These are phyloP conservation scores for Cupressus sempervirens DNA, from an alignment of 75 land plant genomes.

Conservation along the genomic window DNA sequence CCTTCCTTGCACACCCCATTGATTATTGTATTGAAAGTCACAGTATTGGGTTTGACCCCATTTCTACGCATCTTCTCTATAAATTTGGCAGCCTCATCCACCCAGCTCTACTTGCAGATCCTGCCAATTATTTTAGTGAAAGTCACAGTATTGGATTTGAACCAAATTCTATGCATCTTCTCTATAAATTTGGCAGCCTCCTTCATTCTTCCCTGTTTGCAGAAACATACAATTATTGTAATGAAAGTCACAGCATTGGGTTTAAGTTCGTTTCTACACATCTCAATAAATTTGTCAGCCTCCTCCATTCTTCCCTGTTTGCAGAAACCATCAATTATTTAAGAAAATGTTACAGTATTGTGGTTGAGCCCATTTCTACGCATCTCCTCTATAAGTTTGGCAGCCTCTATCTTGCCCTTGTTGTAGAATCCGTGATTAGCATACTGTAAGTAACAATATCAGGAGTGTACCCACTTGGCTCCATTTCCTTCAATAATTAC, in stretches of 20 bases:
- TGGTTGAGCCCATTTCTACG: no score
- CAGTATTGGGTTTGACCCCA: constrained; percentile 36
- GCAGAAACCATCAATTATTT: no score
- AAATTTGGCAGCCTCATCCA: constrained; percentile 42
- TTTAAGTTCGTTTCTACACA: no score
- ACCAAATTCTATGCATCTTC: constrained; percentile 43
- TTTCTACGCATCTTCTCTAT: constrained; percentile 38
- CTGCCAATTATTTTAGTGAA: constrained; percentile 44
- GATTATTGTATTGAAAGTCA: constrained; percentile 38
- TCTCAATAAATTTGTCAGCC: no score
- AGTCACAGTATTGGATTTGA: constrained; percentile 38
- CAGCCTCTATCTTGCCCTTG: no score
- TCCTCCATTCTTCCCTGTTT: no score
- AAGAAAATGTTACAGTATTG: no score
- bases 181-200: constrained; percentile 44
- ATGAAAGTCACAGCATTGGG: no score
- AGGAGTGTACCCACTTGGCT: no score
- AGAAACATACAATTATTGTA: constrained; percentile 19
- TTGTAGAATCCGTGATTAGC: no score
- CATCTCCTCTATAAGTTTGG: no score
- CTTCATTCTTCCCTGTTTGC: constrained; percentile 30
- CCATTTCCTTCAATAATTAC: constrained; percentile 29
- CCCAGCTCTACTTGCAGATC: constrained; percentile 37
- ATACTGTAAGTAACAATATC: no score
- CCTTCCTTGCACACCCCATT: constrained; percentile 39